Evolutionary conservation across 2,329 filamentous ascomycete species (phyloP), one percentile per base, ranked within the genome.

Genomic region (Lachnellula occidentalis): DNA sequence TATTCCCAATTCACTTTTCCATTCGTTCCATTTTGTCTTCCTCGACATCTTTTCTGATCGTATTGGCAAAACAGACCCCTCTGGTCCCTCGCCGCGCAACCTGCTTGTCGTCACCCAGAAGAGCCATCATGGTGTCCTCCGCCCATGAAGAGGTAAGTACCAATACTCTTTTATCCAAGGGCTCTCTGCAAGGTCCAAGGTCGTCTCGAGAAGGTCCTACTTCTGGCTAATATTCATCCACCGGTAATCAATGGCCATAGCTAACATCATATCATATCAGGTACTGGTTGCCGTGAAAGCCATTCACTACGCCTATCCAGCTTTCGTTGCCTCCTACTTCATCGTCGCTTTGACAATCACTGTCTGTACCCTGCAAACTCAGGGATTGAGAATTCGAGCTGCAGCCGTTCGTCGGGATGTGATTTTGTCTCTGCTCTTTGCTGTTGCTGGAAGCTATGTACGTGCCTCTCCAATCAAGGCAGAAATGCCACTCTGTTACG

Each of bases 271-370:
- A 14, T 9, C 8, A 4, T 34, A 15, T 9, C 31, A 66, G 64
- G 45, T 64, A 17, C 51, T 54, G 60, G 27, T 34, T 31, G 54
- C 54, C 24, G 42, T 70, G 45, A 58, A 59, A 49, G 34, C 56
- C 58, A 54, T 86, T 45, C 80, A 81, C 69, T 86, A 86, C 66
- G 69, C 75, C 8, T 84, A 81, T 60, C 83, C 85, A 11, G 73
- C 78, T 9, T 55, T 74, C 19, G 69, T 83, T 55, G 83, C 85
- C 61, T 47, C 74, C 52, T 86, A 80, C 69, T 87, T 83, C 66
- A 67, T 79, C 49, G 58, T 75, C 51, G 72, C 82, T 8, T 76
- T 75, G 22, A 68, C 74, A 31, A 61, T 81, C 50, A 78, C 78
- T 4, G 70, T 79, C 37, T 82, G 77, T 66, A 79, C 75, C 17